Evolutionary conservation across 2,329 filamentous ascomycete genomes (phyloP).

Genomic region (Penicillium corylophilum): DNA sequence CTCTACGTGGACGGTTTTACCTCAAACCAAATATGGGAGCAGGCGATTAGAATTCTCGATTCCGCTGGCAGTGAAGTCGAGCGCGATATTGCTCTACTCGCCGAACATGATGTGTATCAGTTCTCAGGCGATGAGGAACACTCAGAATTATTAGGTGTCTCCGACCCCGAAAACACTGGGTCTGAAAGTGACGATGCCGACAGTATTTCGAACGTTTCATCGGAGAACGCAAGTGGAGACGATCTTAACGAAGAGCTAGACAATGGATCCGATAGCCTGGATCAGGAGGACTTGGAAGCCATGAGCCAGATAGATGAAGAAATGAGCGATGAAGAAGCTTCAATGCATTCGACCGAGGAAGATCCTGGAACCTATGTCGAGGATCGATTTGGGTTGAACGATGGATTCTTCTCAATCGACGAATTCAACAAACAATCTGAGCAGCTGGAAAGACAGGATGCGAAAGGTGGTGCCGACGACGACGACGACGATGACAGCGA

Average conservation of each 20-base stretch:
- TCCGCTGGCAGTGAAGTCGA: constrained; percentile 58
- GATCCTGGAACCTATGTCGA: constrained; percentile 59
- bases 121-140: constrained; percentile 8
- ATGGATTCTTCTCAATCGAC: constrained; percentile 97
- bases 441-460: constrained; percentile 82
- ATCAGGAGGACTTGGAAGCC: constrained; percentile 6
- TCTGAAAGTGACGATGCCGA: constrained; percentile 16
- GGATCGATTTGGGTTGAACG: constrained; percentile 84
- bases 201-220: constrained; percentile 14
- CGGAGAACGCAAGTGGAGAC: constrained; percentile 11
- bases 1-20: constrained; percentile 86
- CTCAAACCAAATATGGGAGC: constrained; percentile 89
- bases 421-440: constrained; percentile 95
- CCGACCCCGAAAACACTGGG: constrained; percentile 14
- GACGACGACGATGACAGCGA: constrained; percentile 74
- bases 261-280: constrained; percentile 4
- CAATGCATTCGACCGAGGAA: constrained; percentile 28
- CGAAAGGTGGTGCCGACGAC: constrained; percentile 70
- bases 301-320: constrained; percentile 9
- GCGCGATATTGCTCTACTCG: constrained; percentile 43
- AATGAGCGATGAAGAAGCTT: constrained; percentile 11
- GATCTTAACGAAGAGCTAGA: constrained; percentile 18
- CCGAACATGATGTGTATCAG: constrained; percentile 19
- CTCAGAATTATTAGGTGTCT: constrained; percentile 4
- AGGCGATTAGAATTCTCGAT: constrained; percentile 79